Evolutionary conservation across 2,329 filamentous ascomycete genomes (phyloP), one percentile per base, ranked within the genome.

Genomic region (Teratosphaeria nubilosa): DNA sequence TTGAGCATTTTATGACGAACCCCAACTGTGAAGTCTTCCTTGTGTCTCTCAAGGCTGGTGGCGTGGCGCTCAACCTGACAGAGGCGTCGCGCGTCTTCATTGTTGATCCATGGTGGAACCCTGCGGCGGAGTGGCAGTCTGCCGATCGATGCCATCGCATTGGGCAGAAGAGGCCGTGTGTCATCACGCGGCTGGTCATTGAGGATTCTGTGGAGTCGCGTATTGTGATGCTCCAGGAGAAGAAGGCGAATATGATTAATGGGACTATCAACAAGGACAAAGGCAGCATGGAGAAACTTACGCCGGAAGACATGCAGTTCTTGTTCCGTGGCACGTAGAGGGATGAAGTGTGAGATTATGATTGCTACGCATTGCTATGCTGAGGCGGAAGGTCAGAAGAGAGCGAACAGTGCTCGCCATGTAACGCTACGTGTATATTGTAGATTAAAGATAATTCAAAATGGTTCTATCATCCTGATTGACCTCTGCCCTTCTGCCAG

Each of bases 171-270:
- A 87, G 94, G 7, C 92, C 92, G 30, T 97, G 94, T 71, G 90
- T 90, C 37, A 95, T 99, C 66, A 97, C 91, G 1, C 86, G 94
- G 30, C 83, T 99, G 11, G 95, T 91, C 70, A 96, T 99, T 62
- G 92, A 99, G 72, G 94, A 99, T 71, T 95, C 90, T 1, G 92
- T 99, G 30, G 94, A 99, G 76, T 94, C 88, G 59, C 85, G 94
- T 52, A 99, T 99, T 82, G 90, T 99, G 2, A 79, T 94, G 64
- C 81, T 99, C 27, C 94, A 99, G 72, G 94, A 99, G 77, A 99
- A 99, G 82, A 99, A 99, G 77, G 91, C 92, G 0, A 92, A 88
- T 70, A 92, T 99, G 89, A 99, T 99, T 69, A 90, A 92, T 66
- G 91, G 91, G 30, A 99, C 94, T 0, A 91, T 99, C 73, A 96